These are phyloP conservation scores for Penicillium sp. DNA, from an alignment of 2,329 filamentous ascomycete genomes.

Conservation along the genomic window DNA sequence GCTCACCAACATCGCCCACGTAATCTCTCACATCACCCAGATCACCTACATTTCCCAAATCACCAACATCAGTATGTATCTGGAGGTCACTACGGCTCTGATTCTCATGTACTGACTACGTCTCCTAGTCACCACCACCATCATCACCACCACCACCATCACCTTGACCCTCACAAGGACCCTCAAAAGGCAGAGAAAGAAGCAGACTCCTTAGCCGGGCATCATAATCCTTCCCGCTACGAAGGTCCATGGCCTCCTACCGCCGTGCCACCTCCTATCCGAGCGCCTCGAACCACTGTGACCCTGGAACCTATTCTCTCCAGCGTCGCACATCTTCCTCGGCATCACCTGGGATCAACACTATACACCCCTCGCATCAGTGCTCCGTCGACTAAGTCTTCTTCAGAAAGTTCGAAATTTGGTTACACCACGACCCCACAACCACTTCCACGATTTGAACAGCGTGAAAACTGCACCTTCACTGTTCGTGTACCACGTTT, in stretches of 20 bases:
- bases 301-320: conserved; percentile 71
- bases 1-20: conserved; percentile 60
- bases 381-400: conserved; percentile 43
- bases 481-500: conserved; percentile 83
- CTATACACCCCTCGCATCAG: conserved; percentile 72
- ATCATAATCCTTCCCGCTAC: conserved; percentile 49
- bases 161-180: conserved; percentile 59
- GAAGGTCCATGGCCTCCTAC: conserved; percentile 29
- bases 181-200: conserved; percentile 56
- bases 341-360: conserved; percentile 79
- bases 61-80: conserved; percentile 60
- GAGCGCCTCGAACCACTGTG: conserved; percentile 64
- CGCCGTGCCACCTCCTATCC: conserved; percentile 42
- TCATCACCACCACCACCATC: conserved; percentile 29
- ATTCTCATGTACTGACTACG: background rate
- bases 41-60: too few relatives aligned
- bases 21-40: conserved; percentile 62
- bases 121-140: conserved; percentile 47
- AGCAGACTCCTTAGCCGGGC: conserved; percentile 23
- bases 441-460: conserved; percentile 73
- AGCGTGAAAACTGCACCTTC: conserved; percentile 84
- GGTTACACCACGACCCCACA: conserved; percentile 63
- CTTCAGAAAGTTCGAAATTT: conserved; percentile 53
- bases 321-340: conserved; percentile 67
- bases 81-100: background rate